Evolutionary conservation across 2,329 filamentous ascomycete genomes (phyloP), one percentile per base, ranked within the genome.

Genomic region (Colletotrichum sp.): DNA sequence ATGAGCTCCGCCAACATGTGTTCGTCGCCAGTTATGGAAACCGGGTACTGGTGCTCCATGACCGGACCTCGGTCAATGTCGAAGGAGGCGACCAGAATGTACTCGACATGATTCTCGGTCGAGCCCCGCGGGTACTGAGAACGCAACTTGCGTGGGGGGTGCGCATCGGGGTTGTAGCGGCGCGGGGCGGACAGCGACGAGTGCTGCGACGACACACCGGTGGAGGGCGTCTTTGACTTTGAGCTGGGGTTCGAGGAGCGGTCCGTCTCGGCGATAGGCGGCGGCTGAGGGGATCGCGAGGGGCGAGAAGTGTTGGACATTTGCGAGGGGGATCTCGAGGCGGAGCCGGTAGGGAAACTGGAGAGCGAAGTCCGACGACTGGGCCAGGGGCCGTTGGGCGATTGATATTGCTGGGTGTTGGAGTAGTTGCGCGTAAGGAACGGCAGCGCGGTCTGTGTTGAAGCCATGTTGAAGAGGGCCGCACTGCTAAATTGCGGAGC

Each of bases 1-100:
- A 99, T 99, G 82, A 99, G 91, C 88, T 99, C 97, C 8, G 97
- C 97, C 82, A 99, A 87, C 96, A 99, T 99, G 82, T 98, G 94
- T 87, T 99, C 97, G 83, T 99, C 96, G 36, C 97, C 96, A 67
- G 96, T 98, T 78, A 99, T 99, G 67, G 96, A 93, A 57, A 95
- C 93, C 0, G 97, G 97, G 83, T 96, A 99, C 83, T 99, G 97
- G 83, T 99, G 96, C 83, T 99, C 97, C 97, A 99, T 99, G 80
- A 98, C 93, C 63, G 96, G 96, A 5, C 97, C 97, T 69, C 95
- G 93, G 84, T 99, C 96, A 81, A 99, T 98, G 85, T 99, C 96
- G 86, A 99, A 99, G 4, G 96, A 98, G 6, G 97, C 97, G 71
- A 99, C 97, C 69, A 99, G 89, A 69, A 99, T 99, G 83, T 99